Evolutionary conservation across 495 filamentous ascomycete genomes (phyloP).

Genomic region (Gamarada debralockiae): DNA sequence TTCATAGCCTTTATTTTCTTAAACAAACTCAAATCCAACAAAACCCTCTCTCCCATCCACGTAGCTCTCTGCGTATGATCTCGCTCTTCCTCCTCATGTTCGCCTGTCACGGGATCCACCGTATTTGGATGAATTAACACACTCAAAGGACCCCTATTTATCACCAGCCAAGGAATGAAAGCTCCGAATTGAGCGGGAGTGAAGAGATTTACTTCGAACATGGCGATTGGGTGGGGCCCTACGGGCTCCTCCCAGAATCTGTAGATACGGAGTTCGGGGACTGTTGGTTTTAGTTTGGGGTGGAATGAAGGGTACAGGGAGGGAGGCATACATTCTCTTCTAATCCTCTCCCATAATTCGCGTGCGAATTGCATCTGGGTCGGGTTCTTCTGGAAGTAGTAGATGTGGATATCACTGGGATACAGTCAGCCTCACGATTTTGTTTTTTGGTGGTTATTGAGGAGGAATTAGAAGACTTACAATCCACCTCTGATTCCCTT

Average conservation of each 20-base stretch:
- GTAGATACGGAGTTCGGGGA: conserved; percentile 86
- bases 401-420: conserved; percentile 72
- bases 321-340: conserved; percentile 65
- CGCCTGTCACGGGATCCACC: conserved; percentile 31
- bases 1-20: conserved; percentile 24
- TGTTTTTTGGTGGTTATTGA: neutral
- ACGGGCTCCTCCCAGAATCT: conserved; percentile 69
- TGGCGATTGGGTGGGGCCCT: conserved; percentile 78
- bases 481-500: conserved; percentile 58
- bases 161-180: conserved; percentile 75
- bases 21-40: conserved; percentile 64
- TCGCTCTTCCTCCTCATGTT: conserved; percentile 36
- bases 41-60: conserved; percentile 76
- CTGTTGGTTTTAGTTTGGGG: conserved; percentile 30
- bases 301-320: neutral
- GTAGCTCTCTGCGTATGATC: conserved; percentile 68
- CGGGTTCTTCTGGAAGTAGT: conserved; percentile 64
- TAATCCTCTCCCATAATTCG: conserved; percentile 72
- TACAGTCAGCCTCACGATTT: neutral
- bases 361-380: conserved; percentile 61
- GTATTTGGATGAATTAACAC: conserved; percentile 84
- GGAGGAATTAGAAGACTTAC: conserved; percentile 29
- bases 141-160: conserved; percentile 78
- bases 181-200: conserved; percentile 85
- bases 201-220: conserved; percentile 92